phyloP scores from a whole-genome alignment of 139 green algal species.

The Zygnema cylindricum region DNA sequence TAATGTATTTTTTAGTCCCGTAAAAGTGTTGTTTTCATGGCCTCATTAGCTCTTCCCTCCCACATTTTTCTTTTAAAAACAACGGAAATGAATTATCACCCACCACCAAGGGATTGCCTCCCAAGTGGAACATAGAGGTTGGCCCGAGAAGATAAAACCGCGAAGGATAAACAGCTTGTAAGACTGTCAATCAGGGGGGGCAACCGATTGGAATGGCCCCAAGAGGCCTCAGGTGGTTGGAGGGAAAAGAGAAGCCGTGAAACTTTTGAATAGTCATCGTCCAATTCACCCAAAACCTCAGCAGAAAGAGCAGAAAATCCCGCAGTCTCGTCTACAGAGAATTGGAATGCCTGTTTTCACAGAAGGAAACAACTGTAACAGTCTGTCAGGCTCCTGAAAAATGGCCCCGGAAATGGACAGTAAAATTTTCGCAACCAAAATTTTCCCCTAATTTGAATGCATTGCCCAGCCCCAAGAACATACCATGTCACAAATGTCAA shows the following conservation, averaged over 20 bases:
- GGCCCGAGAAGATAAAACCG: background rate
- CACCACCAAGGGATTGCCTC: background rate
- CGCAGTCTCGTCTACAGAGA: slow-evolving; percentile 25
- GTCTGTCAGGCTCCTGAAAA: no score
- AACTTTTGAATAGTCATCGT: slow-evolving; percentile 32
- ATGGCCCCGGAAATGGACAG: no score
- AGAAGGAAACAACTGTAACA: no score
- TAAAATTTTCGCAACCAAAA: no score
- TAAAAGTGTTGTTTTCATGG: no score
- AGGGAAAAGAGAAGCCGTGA: slow-evolving; percentile 51
- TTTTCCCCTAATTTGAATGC: no score
- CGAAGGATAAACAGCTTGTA: background rate
- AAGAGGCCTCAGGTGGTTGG: slow-evolving; percentile 4
- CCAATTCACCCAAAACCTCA: background rate
- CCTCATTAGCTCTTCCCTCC: no score
- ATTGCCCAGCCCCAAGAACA: no score
- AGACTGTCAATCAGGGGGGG: background rate
- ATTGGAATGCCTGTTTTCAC: slow-evolving; percentile 55
- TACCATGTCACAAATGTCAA: no score
- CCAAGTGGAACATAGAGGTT: slow-evolving; percentile 15
- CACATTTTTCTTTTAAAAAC: no score
- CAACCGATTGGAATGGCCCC: background rate
- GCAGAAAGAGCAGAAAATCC: slow-evolving; percentile 33
- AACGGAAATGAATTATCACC: background rate
- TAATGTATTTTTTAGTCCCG: no score